A percentile compares a stretch with the other conserved stretches of the same genome.
These are phyloP conservation scores for Pezicula radicicola DNA, from an alignment of 2,329 filamentous ascomycete species.

Conservation along the genomic window DNA sequence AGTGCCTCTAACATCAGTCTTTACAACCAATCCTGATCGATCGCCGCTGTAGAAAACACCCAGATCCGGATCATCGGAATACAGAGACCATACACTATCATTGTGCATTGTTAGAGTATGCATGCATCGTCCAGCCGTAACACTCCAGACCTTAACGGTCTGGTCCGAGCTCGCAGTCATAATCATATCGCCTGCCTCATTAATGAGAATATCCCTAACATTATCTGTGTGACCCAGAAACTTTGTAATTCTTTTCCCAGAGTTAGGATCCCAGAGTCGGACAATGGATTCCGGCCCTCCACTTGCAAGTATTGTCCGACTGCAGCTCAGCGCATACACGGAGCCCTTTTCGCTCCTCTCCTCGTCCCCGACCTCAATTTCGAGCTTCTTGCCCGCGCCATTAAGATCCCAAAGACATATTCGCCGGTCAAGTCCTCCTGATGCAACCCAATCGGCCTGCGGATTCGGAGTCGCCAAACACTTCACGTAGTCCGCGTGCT, in stretches of 20 bases:
- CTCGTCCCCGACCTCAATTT: slow-evolving; percentile 81
- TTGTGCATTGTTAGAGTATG: slow-evolving; percentile 99
- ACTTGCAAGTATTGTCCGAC: slow-evolving; percentile 78
- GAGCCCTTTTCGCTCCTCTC: slow-evolving; percentile 89
- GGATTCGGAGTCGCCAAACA: slow-evolving; percentile 76
- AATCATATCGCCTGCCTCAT: slow-evolving; percentile 83
- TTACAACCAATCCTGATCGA: slow-evolving; percentile 88
- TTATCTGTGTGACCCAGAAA: slow-evolving; percentile 97
- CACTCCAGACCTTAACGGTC: slow-evolving; percentile 97
- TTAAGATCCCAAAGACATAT: slow-evolving; percentile 93
- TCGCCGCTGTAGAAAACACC: slow-evolving; percentile 94
- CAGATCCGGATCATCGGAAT: slow-evolving; percentile 80
- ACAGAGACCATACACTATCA: slow-evolving; percentile 95
- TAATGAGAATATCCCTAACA: slow-evolving; percentile 86
- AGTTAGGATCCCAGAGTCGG: slow-evolving; percentile 84
- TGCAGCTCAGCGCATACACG: slow-evolving; percentile 84
- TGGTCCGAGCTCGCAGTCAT: slow-evolving; percentile 94
- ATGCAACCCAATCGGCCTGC: slow-evolving; percentile 82
- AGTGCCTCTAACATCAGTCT: slow-evolving; percentile 81
- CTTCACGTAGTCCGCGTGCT: slow-evolving; percentile 96
- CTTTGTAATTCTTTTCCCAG: slow-evolving; percentile 89
- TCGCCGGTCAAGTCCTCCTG: slow-evolving; percentile 87
- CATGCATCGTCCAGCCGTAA: slow-evolving; percentile 93
- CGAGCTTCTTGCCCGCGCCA: slow-evolving; percentile 79
- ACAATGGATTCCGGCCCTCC: slow-evolving; percentile 94